These are phyloP conservation scores for Adansonia rubrostipa DNA, from an alignment of 441 rosid genomes.

Conservation along the genomic window DNA sequence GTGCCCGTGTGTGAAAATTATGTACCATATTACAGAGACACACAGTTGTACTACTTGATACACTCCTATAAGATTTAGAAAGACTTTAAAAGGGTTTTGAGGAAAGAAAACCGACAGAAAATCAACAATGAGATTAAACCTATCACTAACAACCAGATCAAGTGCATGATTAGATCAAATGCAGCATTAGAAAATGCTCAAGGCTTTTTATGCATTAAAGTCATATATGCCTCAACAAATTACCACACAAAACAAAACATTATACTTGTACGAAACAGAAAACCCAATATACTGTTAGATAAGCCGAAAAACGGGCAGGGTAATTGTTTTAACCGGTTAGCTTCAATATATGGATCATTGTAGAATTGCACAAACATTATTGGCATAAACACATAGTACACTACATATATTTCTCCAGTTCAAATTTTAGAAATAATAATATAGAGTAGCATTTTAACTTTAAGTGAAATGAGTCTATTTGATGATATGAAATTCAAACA, in stretches of 20 bases:
- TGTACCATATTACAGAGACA: background rate
- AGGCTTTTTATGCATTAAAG: background rate
- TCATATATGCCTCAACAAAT: background rate
- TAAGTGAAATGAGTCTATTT: background rate
- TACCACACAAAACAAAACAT: background rate
- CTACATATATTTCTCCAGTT: background rate
- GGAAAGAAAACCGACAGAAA: slow-evolving; percentile 9
- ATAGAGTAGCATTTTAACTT: background rate
- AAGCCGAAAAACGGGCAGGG: background rate
- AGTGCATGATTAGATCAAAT: slow-evolving; percentile 13
- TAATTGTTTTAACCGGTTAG: background rate
- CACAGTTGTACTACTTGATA: background rate
- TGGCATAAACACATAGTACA: background rate
- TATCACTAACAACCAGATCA: background rate
- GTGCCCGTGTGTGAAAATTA: background rate
- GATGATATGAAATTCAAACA: slow-evolving; percentile 1
- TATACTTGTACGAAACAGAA: background rate
- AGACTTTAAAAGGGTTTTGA: background rate
- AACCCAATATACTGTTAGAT: background rate
- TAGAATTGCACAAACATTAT: slow-evolving; percentile 4
- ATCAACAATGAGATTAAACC: background rate
- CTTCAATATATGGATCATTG: background rate
- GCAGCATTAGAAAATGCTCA: background rate
- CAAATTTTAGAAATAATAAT: background rate
- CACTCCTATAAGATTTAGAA: background rate